Evolutionary conservation across 2,329 filamentous ascomycete species (phyloP), one percentile per base, ranked within the genome.

Genomic region (Penicillium sp.): DNA sequence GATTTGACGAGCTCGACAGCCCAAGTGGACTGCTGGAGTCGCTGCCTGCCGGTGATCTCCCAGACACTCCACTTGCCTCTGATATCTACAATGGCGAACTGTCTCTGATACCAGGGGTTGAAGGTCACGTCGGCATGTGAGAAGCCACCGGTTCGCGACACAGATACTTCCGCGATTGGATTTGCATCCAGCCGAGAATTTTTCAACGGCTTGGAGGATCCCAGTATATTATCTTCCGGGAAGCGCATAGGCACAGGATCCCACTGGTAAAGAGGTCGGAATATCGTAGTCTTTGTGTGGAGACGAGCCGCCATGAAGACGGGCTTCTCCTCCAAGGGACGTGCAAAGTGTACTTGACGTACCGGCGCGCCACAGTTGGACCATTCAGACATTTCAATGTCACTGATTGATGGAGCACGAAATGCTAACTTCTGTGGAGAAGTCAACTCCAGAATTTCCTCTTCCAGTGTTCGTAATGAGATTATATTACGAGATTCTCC

Each of bases 61-160:
- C 72, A 78, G 38, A 86, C 66, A 51, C 73, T 79, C 85, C 84
- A 87, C 38, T 72, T 72, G 1, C 82, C 82, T 31, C 68, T 62
- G 43, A 76, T 74, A 65, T 86, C 82, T 20, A 86, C 69, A 14
- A 86, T 72, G 2, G 76, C 84, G 55, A 86, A 67, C 63, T 84
- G 81, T n/a, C 76, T 76, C 55, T 80, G 76, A 65, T 82, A 82
- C 74, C 80, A 82, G 4, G 83, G 83, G 63, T 86, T 85, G 69
- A 87, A 86, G 7, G 78, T 68, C 11, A 86, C 75, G 68, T 85
- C 78, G 1, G 78, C 78, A 66, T 85, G 82, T 4, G 78, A 61
- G 31, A 68, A 66, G 1, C 75, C 78, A 11, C 78, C 80, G 2
- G 78, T 82, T 26, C 76, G 65, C 2, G 70, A 66, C 14, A 69